A percentile compares a stretch with the other conserved stretches of the same genome.
Evolutionary conservation across 2,329 filamentous ascomycete species (phyloP).

Genomic region (Lachnellula suecica): DNA sequence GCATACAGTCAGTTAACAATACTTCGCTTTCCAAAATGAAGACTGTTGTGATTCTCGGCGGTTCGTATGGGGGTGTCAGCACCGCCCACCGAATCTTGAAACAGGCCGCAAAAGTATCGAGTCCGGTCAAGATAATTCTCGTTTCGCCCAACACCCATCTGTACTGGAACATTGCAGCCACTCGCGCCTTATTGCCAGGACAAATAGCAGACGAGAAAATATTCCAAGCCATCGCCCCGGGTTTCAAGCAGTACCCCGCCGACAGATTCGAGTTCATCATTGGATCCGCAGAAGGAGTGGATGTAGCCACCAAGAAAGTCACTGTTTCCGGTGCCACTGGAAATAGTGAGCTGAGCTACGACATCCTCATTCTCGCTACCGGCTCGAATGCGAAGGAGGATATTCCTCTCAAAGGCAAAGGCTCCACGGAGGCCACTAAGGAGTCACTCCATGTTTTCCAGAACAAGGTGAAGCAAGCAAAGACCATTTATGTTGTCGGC

Average conservation of each 20-base stretch:
- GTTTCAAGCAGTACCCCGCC: constrained; percentile 47
- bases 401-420: constrained; percentile 51
- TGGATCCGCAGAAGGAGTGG: constrained; percentile 46
- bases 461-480: constrained; percentile 21
- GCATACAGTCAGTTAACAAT: no score
- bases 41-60: constrained; percentile 34
- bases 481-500: constrained; percentile 33
- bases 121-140: constrained; percentile 52
- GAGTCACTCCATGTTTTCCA: constrained; percentile 23
- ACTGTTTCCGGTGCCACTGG: constrained; percentile 36
- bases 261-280: constrained; percentile 51
- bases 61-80: constrained; percentile 31
- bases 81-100: constrained; percentile 34
- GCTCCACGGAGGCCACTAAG: constrained; percentile 36
- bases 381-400: constrained; percentile 43
- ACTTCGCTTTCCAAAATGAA: constrained; percentile 22
- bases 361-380: constrained; percentile 55
- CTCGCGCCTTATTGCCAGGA: constrained; percentile 45
- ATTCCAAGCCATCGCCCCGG: constrained; percentile 39
- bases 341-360: constrained; percentile 41
- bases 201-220: constrained; percentile 43
- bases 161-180: constrained; percentile 49
- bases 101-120: constrained; percentile 17
- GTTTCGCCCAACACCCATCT: constrained; percentile 52
- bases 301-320: constrained; percentile 42